phyloP scores from a whole-genome alignment of 2,329 filamentous ascomycete species.

The Monosporascus sp. region DNA sequence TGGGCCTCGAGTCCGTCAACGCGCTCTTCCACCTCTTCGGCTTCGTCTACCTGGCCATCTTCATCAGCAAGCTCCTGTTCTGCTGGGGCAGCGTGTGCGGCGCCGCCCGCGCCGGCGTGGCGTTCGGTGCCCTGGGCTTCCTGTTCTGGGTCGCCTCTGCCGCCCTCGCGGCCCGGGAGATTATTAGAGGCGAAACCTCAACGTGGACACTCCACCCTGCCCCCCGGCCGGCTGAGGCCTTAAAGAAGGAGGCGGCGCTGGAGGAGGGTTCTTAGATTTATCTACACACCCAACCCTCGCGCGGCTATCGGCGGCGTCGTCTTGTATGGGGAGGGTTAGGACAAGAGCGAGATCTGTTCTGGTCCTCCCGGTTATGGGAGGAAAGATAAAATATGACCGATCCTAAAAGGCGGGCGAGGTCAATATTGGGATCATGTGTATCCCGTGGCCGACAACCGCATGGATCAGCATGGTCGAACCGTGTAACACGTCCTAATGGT shows the following conservation, averaged over 20 bases:
- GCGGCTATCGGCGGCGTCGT: no score
- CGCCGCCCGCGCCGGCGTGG: slow-evolving; percentile 48
- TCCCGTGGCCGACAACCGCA: no score
- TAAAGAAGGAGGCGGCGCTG: neutral
- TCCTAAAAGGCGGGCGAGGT: no score
- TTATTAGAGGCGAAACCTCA: slow-evolving; percentile 36
- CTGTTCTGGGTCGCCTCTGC: slow-evolving; percentile 46
- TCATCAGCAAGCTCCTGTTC: slow-evolving; percentile 49
- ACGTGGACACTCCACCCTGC: slow-evolving; percentile 11
- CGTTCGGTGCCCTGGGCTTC: slow-evolving; percentile 49
- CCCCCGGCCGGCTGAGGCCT: slow-evolving; percentile 6
- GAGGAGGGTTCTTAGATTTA: neutral
- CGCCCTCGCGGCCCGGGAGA: slow-evolving; percentile 38
- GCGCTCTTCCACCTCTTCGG: slow-evolving; percentile 53
- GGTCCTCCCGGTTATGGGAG: no score
- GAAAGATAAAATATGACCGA: no score
- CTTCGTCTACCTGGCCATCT: slow-evolving; percentile 53
- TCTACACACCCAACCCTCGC: no score
- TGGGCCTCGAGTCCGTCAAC: slow-evolving; percentile 47
- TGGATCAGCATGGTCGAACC: no score
- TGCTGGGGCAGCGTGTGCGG: slow-evolving; percentile 53
- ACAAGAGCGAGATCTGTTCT: no score
- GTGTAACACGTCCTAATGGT: no score
- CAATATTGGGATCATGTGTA: no score
- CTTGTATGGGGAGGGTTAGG: no score